Evolutionary conservation across 2,329 filamentous ascomycete species (phyloP), one percentile per base, ranked within the genome.

Genomic region (Aspergillus sp.): DNA sequence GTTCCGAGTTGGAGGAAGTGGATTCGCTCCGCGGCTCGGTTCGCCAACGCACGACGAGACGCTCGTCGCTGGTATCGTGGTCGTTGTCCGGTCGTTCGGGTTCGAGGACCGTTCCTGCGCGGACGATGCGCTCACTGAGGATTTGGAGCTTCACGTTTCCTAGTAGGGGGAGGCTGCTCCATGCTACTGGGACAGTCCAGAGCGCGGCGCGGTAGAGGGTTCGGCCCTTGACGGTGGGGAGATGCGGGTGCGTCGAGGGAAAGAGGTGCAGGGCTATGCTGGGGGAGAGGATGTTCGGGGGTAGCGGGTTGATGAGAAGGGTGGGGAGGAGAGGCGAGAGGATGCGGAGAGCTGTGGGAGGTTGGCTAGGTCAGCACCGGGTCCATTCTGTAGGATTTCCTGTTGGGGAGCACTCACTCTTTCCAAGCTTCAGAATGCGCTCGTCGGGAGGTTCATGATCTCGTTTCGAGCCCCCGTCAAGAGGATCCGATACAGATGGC

Each of bases 121-220:
- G 86, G n/a, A 83, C 86, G 85, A 99, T 95, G 68, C 94, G 90
- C 80, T 96, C 93, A 11, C 91, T 94, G 17, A 96, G 77, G 55
- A 99, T 95, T 68, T 91, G 88, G 10, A 99, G 84, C 67, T 88
- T 88, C 48, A 97, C 91, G 70, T 96, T 96, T 66, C 94, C 93
- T 32, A 97, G 85, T 19, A 98, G 86, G 2, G 95, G 95, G 1
- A 99, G 84, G 27, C 91, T 87, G 70, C 96, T 96, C 95, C 95
- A 99, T 30, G 93, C 94, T 54, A 99, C 89, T 0, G 95, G 95
- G 0, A 93, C 92, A 0, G 95, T 97, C 93, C 93, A 98, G 39
- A 99, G 82, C 2, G 95, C 95, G 17, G 95, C 94, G 38, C 90
- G 90, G 75, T 99, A 99, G 51, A 92, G 90, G 38, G 97, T 90